Percentiles rank a stretch among this genome's conserved stretches.
These are phyloP conservation scores for Ophiocordyceps camponoti-floridani DNA, from an alignment of 2,329 filamentous ascomycete species.

Conservation along the genomic window DNA sequence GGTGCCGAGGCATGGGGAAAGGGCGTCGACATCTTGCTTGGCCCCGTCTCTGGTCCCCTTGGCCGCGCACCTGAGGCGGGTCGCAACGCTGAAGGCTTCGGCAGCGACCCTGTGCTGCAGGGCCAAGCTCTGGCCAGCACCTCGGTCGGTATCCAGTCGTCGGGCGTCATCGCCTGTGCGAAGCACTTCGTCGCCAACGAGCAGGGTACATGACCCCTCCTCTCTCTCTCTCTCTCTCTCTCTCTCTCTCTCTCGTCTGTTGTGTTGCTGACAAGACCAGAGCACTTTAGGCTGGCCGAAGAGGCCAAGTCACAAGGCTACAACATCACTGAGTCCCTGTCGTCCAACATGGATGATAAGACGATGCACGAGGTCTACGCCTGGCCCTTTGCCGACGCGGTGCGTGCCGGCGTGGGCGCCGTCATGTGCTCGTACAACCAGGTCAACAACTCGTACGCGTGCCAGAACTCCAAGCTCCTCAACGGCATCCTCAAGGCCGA, in stretches of 20 bases:
- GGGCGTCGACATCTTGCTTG: slow-evolving; percentile 56
- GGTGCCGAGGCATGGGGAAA: slow-evolving; percentile 52
- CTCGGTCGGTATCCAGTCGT: slow-evolving; percentile 63
- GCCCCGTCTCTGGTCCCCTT: slow-evolving; percentile 27
- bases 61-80: slow-evolving; percentile 27
- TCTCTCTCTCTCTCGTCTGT: not conserved
- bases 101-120: slow-evolving; percentile 57
- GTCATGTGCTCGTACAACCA: slow-evolving; percentile 59
- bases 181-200: slow-evolving; percentile 64
- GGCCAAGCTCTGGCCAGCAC: slow-evolving; percentile 56
- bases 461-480: slow-evolving; percentile 60
- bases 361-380: slow-evolving; percentile 60
- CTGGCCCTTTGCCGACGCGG: slow-evolving; percentile 62
- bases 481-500: slow-evolving; percentile 66
- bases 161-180: slow-evolving; percentile 66
- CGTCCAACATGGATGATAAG: slow-evolving; percentile 51
- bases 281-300: slow-evolving; percentile 50
- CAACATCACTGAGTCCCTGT: slow-evolving; percentile 41
- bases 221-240: not conserved
- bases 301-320: slow-evolving; percentile 35
- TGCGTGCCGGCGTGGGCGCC: slow-evolving; percentile 45
- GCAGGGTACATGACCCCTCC: slow-evolving; percentile 25
- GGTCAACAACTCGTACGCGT: slow-evolving; percentile 63
- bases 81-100: slow-evolving; percentile 49
- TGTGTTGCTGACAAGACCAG: slow-evolving; percentile 13